Evolutionary conservation across 305 asterid genomes (phyloP).

Genomic region (Fraxinus latifolia): DNA sequence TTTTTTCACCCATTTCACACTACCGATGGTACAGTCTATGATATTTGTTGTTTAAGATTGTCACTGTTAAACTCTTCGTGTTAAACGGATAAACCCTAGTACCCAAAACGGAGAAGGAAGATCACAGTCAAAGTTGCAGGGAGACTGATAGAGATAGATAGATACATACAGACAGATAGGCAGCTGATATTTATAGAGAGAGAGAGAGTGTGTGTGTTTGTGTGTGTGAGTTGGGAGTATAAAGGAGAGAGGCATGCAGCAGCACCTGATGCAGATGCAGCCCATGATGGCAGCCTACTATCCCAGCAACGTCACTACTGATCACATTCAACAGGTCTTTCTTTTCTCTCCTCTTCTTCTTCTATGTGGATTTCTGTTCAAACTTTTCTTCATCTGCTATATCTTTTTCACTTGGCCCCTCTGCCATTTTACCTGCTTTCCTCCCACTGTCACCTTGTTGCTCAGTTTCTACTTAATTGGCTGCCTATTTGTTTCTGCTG

Average conservation of each 20-base stretch:
- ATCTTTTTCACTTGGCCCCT: conserved; percentile 19
- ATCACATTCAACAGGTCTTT: conserved; percentile 70
- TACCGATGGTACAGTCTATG: neutral
- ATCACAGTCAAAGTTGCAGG: conserved; percentile 29
- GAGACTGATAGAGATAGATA: neutral
- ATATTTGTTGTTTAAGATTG: neutral
- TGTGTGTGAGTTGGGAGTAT: conserved; percentile 30
- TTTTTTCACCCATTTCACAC: neutral
- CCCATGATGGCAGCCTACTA: conserved; percentile 84
- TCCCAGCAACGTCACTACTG: conserved; percentile 73
- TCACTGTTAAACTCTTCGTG: neutral
- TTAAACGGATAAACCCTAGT: conserved; percentile 21
- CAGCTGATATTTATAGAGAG: conserved; percentile 18
- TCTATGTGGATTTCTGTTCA: conserved; percentile 2
- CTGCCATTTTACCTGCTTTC: conserved; percentile 15
- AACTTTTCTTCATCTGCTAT: neutral
- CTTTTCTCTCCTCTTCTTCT: neutral
- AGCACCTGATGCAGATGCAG: conserved; percentile 85
- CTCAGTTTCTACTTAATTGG: neutral
- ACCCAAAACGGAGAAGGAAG: conserved; percentile 23
- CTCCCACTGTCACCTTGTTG: neutral
- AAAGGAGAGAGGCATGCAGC: conserved; percentile 41
- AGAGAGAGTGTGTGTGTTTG: conserved; percentile 10
- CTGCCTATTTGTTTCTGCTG: neutral
- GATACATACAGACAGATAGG: conserved; percentile 5